Percentiles rank a stretch among this genome's conserved stretches.
phyloP scores from a whole-genome alignment of 2,329 filamentous ascomycete genomes.

The Ceratocystis cacaofunesta region DNA sequence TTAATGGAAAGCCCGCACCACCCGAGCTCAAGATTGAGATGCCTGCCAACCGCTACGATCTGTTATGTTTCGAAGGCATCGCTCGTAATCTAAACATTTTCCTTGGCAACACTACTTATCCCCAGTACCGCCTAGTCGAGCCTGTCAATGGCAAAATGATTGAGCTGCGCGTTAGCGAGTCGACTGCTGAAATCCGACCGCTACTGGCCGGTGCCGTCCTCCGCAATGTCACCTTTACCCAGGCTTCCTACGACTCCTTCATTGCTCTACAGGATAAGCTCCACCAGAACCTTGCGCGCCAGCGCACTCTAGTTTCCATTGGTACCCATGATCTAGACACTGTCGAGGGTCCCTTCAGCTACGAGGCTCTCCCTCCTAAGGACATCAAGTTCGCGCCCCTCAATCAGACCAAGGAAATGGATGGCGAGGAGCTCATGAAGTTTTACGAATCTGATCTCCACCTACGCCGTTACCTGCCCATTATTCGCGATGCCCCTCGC shows the following conservation, averaged over 20 bases:
- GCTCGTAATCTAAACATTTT: constrained; percentile 94
- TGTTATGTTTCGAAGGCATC: constrained; percentile 96
- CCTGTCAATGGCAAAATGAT: constrained; percentile 61
- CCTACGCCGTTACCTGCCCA: constrained; percentile 77
- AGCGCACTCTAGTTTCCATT: constrained; percentile 88
- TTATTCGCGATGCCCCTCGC: constrained; percentile 82
- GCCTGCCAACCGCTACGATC: constrained; percentile 83
- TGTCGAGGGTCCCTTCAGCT: constrained; percentile 86
- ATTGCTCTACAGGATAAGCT: constrained; percentile 96
- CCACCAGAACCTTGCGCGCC: constrained; percentile 85
- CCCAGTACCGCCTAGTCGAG: constrained; percentile 62
- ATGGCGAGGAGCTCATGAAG: constrained; percentile 73
- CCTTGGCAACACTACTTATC: constrained; percentile 57
- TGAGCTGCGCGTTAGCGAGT: constrained; percentile 63
- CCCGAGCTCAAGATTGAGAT: constrained; percentile 97
- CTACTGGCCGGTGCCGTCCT: constrained; percentile 82
- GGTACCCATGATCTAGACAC: constrained; percentile 95
- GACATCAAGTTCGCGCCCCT: constrained; percentile 82
- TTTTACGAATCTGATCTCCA: constrained; percentile 95
- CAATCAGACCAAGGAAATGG: constrained; percentile 83
- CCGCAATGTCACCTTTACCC: constrained; percentile 78
- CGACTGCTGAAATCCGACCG: constrained; percentile 65
- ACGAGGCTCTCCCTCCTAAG: constrained; percentile 81
- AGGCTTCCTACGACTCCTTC: constrained; percentile 90
- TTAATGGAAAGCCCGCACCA: constrained; percentile 68